Evolutionary conservation across 2,329 filamentous ascomycete species (phyloP).

Genomic region (Colletotrichum salicis): DNA sequence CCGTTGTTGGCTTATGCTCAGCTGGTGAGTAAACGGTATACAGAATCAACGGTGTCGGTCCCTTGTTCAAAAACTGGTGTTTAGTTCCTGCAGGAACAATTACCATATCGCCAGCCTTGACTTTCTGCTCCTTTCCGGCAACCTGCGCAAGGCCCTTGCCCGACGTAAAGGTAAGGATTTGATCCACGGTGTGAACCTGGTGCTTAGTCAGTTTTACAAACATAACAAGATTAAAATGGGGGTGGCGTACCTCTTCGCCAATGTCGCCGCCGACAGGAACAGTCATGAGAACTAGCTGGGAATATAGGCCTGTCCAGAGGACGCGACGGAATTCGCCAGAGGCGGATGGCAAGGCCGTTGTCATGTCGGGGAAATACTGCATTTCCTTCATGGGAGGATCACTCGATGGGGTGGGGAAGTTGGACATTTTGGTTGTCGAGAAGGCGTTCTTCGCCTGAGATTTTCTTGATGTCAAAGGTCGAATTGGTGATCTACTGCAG

Average conservation of each 20-base stretch:
- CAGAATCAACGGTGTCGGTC: conserved; percentile 67
- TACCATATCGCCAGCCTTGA: conserved; percentile 50
- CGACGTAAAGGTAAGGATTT: conserved; percentile 72
- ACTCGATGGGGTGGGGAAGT: conserved; percentile 44
- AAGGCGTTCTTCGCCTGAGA: not conserved
- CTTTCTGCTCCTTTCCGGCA: conserved; percentile 65
- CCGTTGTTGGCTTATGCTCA: conserved; percentile 68
- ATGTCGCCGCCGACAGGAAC: conserved; percentile 72
- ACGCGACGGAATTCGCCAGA: conserved; percentile 71
- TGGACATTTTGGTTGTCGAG: conserved; percentile 39
- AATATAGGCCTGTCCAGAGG: conserved; percentile 71
- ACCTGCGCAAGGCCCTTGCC: conserved; percentile 68
- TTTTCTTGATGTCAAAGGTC: not conserved
- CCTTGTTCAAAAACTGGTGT: conserved; percentile 73
- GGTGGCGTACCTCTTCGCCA: conserved; percentile 66
- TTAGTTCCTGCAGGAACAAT: conserved; percentile 71
- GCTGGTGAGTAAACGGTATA: conserved; percentile 73
- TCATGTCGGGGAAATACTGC: conserved; percentile 69
- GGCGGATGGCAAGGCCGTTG: conserved; percentile 60
- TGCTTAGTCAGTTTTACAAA: conserved; percentile 31
- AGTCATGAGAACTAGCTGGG: conserved; percentile 73
- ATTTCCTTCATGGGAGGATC: conserved; percentile 63
- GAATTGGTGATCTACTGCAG: not conserved
- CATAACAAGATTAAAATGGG: too few species aligned
- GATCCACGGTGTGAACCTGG: conserved; percentile 67